Base-by-base conservation (phyloP, 163 green algal species). In the Volvox carteri region DNA sequence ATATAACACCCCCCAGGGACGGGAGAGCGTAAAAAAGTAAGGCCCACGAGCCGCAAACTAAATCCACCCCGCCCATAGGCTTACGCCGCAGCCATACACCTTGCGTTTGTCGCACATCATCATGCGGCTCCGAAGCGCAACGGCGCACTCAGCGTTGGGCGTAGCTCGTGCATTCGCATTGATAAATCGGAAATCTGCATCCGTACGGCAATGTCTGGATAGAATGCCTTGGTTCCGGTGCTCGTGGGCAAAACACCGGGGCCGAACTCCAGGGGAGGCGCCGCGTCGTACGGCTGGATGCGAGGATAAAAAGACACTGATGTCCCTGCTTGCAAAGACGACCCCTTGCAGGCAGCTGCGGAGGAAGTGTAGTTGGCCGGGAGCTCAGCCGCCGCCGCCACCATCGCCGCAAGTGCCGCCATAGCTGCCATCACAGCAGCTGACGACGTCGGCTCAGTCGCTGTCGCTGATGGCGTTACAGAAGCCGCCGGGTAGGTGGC, bases 191-290 rank as follows among this genome's bases (percentile, higher is more conserved):
- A 33, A 33, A 75, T 11, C 9, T 19, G 65, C 30, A 75, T 28
- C 30, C 65, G 30, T 35, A 75, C 11, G 30, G 65, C 65, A 46
- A 75, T 75, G 30, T 28, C 33, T 11, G 65, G 65, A 35, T 75
- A 75, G 65, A 75, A 75, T n/a, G 33, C 65, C 33, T 30, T 12
- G 21, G 65, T 33, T 5, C 35, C 65, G 65, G 46, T 18, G 25
- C 33, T 33, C 5, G 16, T 16, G 70, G n/a, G 70, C 37, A 54
- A 23, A 6, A 33, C 5, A 19, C 70, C 70, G 25, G 70, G 37
- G 18, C 70, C 70, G 18, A 78, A 78, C 14, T 52, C 70, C 70
- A 78, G 39, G 37, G 70, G 70, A 28, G 70, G 70, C 18, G 44
- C 70, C 2, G 70, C 23, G 39, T 78, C 14, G 39, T 78, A 78